A percentile compares a stretch with the other conserved stretches of the same genome.
Conservation (phyloP, 371 early-diverging fungal species). For the Mortierella sp. region DNA sequence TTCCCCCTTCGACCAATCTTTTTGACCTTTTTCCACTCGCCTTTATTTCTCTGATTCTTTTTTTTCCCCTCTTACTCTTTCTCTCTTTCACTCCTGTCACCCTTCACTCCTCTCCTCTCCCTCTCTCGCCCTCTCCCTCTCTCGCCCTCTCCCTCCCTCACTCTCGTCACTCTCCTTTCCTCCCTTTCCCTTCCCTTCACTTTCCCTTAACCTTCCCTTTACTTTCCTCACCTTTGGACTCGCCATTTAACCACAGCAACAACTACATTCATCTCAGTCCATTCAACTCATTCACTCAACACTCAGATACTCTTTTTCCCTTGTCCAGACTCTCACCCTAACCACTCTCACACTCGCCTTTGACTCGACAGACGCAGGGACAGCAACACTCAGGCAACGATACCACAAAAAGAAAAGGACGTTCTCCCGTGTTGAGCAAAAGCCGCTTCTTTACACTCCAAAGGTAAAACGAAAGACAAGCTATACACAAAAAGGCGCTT, state of each 20-base stretch:
- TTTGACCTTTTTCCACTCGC: neutral
- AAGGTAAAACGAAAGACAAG: slow-evolving; percentile 2
- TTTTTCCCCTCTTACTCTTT: neutral
- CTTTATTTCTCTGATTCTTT: neutral
- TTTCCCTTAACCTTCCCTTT: neutral
- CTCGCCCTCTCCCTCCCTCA: neutral
- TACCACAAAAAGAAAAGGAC: neutral
- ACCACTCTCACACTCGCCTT: neutral
- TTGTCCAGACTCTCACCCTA: neutral
- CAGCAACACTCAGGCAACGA: neutral
- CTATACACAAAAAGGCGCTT: neutral
- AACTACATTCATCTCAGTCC: neutral
- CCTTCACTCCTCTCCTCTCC: neutral
- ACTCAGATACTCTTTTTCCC: neutral
- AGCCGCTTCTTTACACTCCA: neutral
- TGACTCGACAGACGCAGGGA: neutral
- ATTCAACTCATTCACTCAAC: neutral
- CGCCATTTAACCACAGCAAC: neutral
- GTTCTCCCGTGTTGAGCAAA: neutral
- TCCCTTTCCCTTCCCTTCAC: neutral
- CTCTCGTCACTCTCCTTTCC: neutral
- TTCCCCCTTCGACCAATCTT: neutral
- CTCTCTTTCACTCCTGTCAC: neutral
- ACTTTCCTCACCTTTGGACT: neutral
- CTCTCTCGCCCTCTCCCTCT: neutral